Percentiles rank a stretch among this genome's conserved stretches.
phyloP scores from a whole-genome alignment of 2,329 filamentous ascomycete species.

The Neopestalotiopsis rosae region DNA sequence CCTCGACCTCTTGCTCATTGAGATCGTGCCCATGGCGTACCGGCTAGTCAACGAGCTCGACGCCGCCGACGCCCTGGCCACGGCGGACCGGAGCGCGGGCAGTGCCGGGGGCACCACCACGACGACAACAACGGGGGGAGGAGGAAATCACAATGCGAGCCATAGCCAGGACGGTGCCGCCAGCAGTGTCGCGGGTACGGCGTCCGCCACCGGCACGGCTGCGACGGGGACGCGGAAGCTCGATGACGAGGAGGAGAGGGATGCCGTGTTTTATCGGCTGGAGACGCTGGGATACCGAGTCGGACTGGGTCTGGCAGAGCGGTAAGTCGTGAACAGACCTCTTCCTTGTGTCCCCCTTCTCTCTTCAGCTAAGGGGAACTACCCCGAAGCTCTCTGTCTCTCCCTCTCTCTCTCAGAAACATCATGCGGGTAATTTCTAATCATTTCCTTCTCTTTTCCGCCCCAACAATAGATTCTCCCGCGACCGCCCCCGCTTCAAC shows the following conservation, averaged over 20 bases:
- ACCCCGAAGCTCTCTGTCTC: too few relatives aligned
- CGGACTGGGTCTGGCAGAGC: constrained; percentile 88
- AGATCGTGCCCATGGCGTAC: constrained; percentile 93
- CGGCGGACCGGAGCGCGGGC: constrained; percentile 21
- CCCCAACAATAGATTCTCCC: constrained; percentile 68
- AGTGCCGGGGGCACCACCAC: constrained; percentile 24
- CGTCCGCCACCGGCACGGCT: constrained; percentile 18
- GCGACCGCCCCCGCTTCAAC: constrained; percentile 84
- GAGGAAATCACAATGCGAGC: background rate
- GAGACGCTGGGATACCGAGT: constrained; percentile 90
- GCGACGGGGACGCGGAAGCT: constrained; percentile 40
- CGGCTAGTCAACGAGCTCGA: constrained; percentile 79
- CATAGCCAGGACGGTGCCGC: background rate
- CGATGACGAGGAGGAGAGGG: constrained; percentile 82
- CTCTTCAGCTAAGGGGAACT: background rate
- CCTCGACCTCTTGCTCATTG: constrained; percentile 93
- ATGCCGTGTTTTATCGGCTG: constrained; percentile 83
- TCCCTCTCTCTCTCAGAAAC: too few relatives aligned
- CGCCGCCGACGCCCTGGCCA: constrained; percentile 28
- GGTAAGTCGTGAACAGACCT: constrained; percentile 57
- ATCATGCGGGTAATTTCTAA: too few relatives aligned
- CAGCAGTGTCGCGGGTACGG: constrained; percentile 17
- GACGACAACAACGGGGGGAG: constrained; percentile 4
- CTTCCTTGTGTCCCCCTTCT: background rate
- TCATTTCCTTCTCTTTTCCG: background rate